Conservation (phyloP, 1,139 yeast species). For the Ogataea hybrid region DNA sequence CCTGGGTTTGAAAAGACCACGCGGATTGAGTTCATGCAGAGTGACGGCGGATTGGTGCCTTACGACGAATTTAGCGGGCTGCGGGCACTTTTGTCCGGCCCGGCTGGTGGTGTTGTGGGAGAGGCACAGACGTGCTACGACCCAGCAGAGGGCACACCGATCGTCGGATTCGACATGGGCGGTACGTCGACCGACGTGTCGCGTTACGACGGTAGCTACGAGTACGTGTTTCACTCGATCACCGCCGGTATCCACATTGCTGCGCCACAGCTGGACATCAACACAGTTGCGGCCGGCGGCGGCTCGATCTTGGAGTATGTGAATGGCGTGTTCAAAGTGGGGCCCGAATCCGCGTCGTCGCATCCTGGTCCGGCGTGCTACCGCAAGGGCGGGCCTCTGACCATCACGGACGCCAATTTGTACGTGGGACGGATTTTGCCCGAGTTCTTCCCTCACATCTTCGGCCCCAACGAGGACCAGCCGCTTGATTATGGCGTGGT, state of each 20-base stretch:
- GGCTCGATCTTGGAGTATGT: constrained; percentile 14
- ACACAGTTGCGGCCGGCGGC: constrained; percentile 40
- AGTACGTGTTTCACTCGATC: constrained; percentile 53
- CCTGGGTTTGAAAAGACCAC: constrained; percentile 52
- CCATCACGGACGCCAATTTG: constrained; percentile 38
- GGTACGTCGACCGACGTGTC: constrained; percentile 19
- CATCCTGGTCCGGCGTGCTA: constrained; percentile 28
- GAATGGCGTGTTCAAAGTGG: constrained; percentile 26
- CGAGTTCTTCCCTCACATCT: constrained; percentile 35
- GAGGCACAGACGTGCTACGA: constrained; percentile 49
- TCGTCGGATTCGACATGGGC: constrained; percentile 49
- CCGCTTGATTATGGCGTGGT: constrained; percentile 32
- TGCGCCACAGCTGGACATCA: constrained; percentile 55
- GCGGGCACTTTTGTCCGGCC: constrained; percentile 61
- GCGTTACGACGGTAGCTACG: constrained; percentile 44
- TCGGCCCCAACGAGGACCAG: constrained; percentile 35
- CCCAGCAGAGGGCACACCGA: constrained; percentile 34
- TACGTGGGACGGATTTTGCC: constrained; percentile 35
- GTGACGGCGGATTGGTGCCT: constrained; percentile 41
- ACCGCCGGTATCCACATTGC: constrained; percentile 57
- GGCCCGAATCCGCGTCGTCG: constrained; percentile 38
- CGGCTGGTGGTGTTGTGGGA: constrained; percentile 63
- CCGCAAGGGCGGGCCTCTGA: constrained; percentile 37
- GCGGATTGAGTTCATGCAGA: constrained; percentile 18
- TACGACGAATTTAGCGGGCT: constrained; percentile 48